Conservation (phyloP, 768 basidiomycete genomes). For the Kwoniella europaea region DNA sequence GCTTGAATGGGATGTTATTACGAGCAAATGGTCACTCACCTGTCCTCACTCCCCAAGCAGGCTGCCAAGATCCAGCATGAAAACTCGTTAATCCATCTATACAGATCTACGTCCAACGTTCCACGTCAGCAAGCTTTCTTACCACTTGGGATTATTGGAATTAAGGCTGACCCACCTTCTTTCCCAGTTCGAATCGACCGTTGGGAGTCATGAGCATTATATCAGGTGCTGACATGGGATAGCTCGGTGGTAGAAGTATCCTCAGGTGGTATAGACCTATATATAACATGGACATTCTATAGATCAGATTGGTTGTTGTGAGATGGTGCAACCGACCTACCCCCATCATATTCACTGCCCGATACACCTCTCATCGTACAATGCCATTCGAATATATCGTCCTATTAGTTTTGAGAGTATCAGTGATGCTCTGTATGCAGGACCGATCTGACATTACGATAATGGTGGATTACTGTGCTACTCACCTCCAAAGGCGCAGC, state of each 20-base stretch:
- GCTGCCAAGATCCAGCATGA: slow-evolving; percentile 97
- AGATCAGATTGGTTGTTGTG: not conserved
- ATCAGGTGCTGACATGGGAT: slow-evolving; percentile 94
- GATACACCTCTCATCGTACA: slow-evolving; percentile 89
- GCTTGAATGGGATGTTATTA: too few species aligned
- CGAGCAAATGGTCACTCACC: slow-evolving; percentile 53
- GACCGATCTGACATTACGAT: too few species aligned
- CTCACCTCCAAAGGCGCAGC: slow-evolving; percentile 79
- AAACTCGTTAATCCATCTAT: slow-evolving; percentile 60
- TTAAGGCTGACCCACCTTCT: slow-evolving; percentile 69
- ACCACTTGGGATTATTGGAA: not conserved
- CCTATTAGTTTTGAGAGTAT: too few species aligned
- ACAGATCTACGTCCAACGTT: slow-evolving; percentile 47
- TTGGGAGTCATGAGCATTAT: slow-evolving; percentile 95
- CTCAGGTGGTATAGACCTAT: slow-evolving; percentile 84
- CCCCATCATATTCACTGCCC: slow-evolving; percentile 90
- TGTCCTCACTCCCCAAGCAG: slow-evolving; percentile 96
- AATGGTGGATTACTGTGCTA: too few species aligned
- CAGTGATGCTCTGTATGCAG: too few species aligned
- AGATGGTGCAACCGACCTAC: slow-evolving; percentile 52
- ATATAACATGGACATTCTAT: not conserved
- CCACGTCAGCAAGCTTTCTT: slow-evolving; percentile 7
- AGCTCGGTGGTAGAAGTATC: slow-evolving; percentile 85
- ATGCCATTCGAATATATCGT: slow-evolving; percentile 77
- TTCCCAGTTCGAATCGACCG: slow-evolving; percentile 94